Evolutionary conservation across 257 asterid species (phyloP), one percentile per base, ranked within the genome.

Genomic region (Ilex aquifolium): DNA sequence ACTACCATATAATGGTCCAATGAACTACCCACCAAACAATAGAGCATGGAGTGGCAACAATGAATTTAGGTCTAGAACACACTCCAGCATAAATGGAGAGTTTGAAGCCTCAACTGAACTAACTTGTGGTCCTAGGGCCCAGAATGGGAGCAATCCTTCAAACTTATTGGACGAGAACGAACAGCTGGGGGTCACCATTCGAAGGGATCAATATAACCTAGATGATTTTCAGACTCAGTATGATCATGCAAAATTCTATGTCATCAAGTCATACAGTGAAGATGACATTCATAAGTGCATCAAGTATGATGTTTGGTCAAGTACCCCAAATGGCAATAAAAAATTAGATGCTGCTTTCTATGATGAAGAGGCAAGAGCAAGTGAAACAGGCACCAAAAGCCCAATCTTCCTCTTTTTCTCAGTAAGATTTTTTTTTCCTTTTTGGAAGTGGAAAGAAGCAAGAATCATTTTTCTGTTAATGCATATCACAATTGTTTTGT

Each of bases 231-330:
- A 71, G 76, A 73, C 73, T 1, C 82, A 75, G 66, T 87, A 87
- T 15, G 87, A 78, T 31, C 60, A 59, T 70, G 97, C 95, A 13
- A 87, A 81, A 72, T 90, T 87, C 77, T 87, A 69, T 48, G 85
- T 90, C 59, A 90, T 90, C 79, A 90, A 87, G 81, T 87, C 97
- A 3, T 87, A 76, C 77, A 85, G 91, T 66, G 97, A 90, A 72
- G 95, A 90, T 55, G 85, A 90, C 66, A 46, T 90, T 66, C 97
- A 90, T 81, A 87, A 85, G 74, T 79, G 90, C 75, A 71, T 90
- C 55, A 90, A 90, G 65, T 90, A 87, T 68, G 86, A 82, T 70
- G 97, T 90, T 49, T 90, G 97, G 97, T 87, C 97, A 4, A 90
- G 97, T 69, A 90, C 97, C 40, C 91, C 79, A 4, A 81, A 78